A percentile compares a stretch with the other conserved stretches of the same genome.
Evolutionary conservation across 2,329 filamentous ascomycete species (phyloP).

Genomic region (Exserohilum rostratum): DNA sequence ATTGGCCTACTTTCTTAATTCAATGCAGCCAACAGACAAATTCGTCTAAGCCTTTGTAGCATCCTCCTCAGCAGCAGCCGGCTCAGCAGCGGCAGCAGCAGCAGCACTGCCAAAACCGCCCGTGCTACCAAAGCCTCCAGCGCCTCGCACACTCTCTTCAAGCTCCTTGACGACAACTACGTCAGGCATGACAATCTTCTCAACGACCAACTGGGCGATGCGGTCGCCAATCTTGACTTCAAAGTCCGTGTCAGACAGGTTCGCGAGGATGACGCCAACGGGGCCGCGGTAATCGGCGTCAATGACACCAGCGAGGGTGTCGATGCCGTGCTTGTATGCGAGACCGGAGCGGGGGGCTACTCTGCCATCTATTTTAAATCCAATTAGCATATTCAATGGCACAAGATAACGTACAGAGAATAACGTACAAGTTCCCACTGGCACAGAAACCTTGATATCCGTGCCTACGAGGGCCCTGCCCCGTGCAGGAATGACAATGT

Average conservation of each 20-base stretch:
- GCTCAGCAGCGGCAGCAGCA: neutral
- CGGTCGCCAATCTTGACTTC: slow-evolving; percentile 83
- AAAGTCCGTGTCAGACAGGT: slow-evolving; percentile 84
- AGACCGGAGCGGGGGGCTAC: slow-evolving; percentile 90
- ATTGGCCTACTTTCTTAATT: neutral
- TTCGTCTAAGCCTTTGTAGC: neutral
- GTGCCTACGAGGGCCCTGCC: slow-evolving; percentile 89
- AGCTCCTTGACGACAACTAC: slow-evolving; percentile 88
- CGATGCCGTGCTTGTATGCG: slow-evolving; percentile 92
- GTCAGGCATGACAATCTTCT: slow-evolving; percentile 93
- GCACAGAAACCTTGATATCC: slow-evolving; percentile 88
- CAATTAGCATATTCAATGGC: neutral
- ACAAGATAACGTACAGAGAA: neutral
- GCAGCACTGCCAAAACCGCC: slow-evolving; percentile 41
- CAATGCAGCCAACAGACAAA: neutral
- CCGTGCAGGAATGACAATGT: slow-evolving; percentile 76
- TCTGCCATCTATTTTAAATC: slow-evolving; percentile 71
- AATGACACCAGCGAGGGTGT: slow-evolving; percentile 94
- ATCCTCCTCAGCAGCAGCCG: neutral
- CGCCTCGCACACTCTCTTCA: slow-evolving; percentile 87
- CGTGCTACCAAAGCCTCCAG: slow-evolving; percentile 64
- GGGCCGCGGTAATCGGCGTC: slow-evolving; percentile 96
- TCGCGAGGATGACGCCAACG: slow-evolving; percentile 94
- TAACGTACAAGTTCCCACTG: slow-evolving; percentile 81
- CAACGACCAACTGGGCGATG: slow-evolving; percentile 89